Evolutionary conservation across 164 flowering plant genomes (phyloP), one percentile per base, ranked within the genome.

Genomic region (Stephania japonica): DNA sequence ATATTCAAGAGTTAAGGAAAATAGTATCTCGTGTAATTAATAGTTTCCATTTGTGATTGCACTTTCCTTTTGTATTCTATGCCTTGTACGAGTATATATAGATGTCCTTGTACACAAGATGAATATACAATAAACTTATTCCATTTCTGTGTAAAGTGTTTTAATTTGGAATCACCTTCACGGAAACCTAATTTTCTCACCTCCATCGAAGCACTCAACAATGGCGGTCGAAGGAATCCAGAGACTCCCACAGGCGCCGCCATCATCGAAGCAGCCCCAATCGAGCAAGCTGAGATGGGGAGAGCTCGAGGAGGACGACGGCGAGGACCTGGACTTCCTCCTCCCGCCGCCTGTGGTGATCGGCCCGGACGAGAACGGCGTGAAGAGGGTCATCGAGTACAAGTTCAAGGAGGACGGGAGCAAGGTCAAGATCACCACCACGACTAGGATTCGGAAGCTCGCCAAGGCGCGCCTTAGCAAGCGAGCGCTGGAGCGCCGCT

Each of bases 311-410:
- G 98, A 89, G 38, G 97, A 91, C 74, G 97, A 91, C 61, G 88
- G 82, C 6, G 95, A 87, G 72, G 90, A 91, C 74, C 79, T 93
- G 10, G 91, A 88, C 68, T 89, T 85, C 65, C 85, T 91, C 7
- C 81, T 93, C 10, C 97, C 96, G 32, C 95, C 96, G 2, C 84
- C 78, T 12, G 82, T 85, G 72, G 86, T 88, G 3, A 85, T 87
- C 24, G 96, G 97, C 0, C 98, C 97, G 5, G 91, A 91, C 67
- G 94, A 86, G 73, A 87, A 86, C 79, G 96, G 97, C 23, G 77
- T 86, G 43, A 91, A 93, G 86, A 89, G 83, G 71, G 84, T 87
- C 7, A 82, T 90, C 19, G 97, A 91, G 83, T 91, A 85, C 79
- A 90, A 86, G 75, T 87, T 91, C 78, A 81, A 89, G 75, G 94